A percentile compares a stretch with the other conserved stretches of the same genome.
Evolutionary conservation across 2,329 filamentous ascomycete species (phyloP).

Genomic region (Colletotrichum costaricense): DNA sequence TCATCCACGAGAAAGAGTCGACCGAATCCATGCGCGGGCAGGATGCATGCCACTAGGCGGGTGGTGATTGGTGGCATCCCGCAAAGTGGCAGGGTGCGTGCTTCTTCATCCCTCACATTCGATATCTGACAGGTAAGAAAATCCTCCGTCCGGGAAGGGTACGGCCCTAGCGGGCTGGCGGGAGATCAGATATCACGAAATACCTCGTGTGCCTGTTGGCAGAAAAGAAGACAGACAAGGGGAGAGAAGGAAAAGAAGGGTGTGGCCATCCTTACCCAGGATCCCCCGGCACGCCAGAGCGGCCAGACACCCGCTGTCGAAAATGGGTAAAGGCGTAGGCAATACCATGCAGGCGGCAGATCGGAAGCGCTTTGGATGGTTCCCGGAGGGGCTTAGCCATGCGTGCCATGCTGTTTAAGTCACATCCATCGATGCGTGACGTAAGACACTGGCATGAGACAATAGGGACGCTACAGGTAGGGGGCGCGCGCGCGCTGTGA

Average conservation of each 20-base stretch:
- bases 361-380: not conserved
- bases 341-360: not conserved
- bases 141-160: slow-evolving; percentile 9
- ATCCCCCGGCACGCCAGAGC: not conserved
- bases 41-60: slow-evolving; percentile 28
- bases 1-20: not conserved
- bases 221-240: not conserved
- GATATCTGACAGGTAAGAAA: slow-evolving; percentile 27
- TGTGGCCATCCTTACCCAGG: not conserved
- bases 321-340: not conserved
- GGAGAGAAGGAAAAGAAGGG: too few relatives aligned
- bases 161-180: slow-evolving; percentile 15
- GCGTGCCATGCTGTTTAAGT: not conserved
- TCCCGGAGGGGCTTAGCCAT: not conserved
- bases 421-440: not conserved
- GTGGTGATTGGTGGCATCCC: slow-evolving; percentile 28
- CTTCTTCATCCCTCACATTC: slow-evolving; percentile 17
- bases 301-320: not conserved
- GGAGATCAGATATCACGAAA: slow-evolving; percentile 14
- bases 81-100: slow-evolving; percentile 9
- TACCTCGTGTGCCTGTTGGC: not conserved
- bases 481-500: too few relatives aligned
- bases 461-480: not conserved
- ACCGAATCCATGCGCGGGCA: slow-evolving; percentile 14
- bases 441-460: slow-evolving; percentile 5